phyloP scores from a whole-genome alignment of 768 basidiomycete species.

The Daedaleopsis sinensis region DNA sequence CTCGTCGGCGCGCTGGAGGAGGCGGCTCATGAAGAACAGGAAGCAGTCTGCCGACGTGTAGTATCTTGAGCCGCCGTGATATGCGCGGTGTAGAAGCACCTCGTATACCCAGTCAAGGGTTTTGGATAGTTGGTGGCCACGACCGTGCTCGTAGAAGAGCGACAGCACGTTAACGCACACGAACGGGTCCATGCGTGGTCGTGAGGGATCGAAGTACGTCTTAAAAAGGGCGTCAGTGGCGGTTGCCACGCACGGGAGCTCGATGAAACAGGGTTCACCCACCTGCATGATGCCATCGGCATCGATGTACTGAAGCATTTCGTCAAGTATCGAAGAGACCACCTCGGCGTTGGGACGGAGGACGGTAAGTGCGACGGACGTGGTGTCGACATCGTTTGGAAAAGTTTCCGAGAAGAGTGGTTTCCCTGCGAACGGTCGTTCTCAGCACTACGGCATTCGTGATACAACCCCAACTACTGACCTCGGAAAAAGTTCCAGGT shows the following conservation, averaged over 20 bases:
- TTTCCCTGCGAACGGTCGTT: slow-evolving; percentile 3
- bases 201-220: slow-evolving; percentile 55
- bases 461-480: neutral
- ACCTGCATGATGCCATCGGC: slow-evolving; percentile 49
- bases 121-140: slow-evolving; percentile 45
- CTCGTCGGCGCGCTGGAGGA: slow-evolving; percentile 41
- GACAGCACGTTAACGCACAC: slow-evolving; percentile 54
- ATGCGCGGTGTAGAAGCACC: slow-evolving; percentile 54
- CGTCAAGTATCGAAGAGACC: slow-evolving; percentile 51
- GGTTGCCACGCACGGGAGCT: neutral
- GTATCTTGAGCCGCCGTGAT: slow-evolving; percentile 57
- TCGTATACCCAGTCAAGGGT: slow-evolving; percentile 53
- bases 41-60: slow-evolving; percentile 56
- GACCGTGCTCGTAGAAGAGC: slow-evolving; percentile 52
- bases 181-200: slow-evolving; percentile 56
- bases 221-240: slow-evolving; percentile 20
- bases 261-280: slow-evolving; percentile 12
- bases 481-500: slow-evolving; percentile 62
- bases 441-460: neutral
- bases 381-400: slow-evolving; percentile 61
- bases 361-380: slow-evolving; percentile 54
- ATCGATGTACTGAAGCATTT: slow-evolving; percentile 55
- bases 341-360: slow-evolving; percentile 35
- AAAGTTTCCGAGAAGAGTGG: slow-evolving; percentile 34
- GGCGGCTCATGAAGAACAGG: slow-evolving; percentile 52